These are phyloP conservation scores for Mortierella sp. DNA, from an alignment of 371 early-diverging fungal species.

Conservation along the genomic window DNA sequence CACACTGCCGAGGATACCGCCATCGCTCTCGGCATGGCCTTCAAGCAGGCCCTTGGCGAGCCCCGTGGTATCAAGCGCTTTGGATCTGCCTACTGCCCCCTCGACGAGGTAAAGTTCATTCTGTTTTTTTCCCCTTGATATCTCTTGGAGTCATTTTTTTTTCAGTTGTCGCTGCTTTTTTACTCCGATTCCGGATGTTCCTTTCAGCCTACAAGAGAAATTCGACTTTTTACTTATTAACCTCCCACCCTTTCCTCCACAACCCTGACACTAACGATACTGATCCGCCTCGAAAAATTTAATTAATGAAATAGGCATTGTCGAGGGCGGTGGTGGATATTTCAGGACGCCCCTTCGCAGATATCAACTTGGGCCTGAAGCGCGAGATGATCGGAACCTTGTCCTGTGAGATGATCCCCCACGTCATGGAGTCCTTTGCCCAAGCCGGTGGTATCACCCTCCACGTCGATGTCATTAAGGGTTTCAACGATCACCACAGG, in stretches of 20 bases:
- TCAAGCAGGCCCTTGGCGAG: constrained; percentile 92
- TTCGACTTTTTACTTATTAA: neutral
- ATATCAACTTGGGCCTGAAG: constrained; percentile 86
- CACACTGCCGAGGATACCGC: constrained; percentile 98
- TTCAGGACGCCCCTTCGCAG: constrained; percentile 93
- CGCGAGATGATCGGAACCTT: constrained; percentile 92
- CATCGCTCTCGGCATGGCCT: constrained; percentile 93
- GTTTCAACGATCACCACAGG: constrained; percentile 95
- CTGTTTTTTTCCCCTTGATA: neutral
- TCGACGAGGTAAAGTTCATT: constrained; percentile 84
- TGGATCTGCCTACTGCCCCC: constrained; percentile 95
- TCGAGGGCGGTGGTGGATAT: constrained; percentile 97
- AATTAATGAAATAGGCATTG: constrained; percentile 74
- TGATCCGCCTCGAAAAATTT: neutral
- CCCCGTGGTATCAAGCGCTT: constrained; percentile 94
- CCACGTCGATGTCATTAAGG: constrained; percentile 95
- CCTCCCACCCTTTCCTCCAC: neutral
- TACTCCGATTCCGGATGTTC: neutral
- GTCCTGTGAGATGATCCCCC: constrained; percentile 97
- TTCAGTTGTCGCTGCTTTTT: too few species aligned
- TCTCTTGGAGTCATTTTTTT: neutral
- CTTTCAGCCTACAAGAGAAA: neutral
- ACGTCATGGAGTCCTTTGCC: constrained; percentile 93
- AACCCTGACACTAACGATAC: neutral
- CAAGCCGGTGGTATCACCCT: constrained; percentile 93